Percentiles rank a stretch among this genome's conserved stretches.
Evolutionary conservation across 768 basidiomycete species (phyloP).

Genomic region (Mycena rosella): DNA sequence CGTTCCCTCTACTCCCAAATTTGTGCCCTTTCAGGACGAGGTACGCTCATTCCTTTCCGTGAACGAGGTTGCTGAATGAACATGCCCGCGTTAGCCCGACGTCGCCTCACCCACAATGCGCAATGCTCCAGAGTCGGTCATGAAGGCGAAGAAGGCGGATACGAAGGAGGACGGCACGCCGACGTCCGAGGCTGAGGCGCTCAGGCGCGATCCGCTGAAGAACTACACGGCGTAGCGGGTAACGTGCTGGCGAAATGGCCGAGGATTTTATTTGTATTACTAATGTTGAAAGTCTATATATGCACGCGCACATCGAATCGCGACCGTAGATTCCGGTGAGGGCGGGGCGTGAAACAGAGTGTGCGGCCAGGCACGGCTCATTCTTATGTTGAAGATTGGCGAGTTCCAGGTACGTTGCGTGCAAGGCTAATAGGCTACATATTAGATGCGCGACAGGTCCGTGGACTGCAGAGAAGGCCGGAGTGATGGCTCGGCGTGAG

Average conservation of each 20-base stretch:
- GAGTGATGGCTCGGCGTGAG: slow-evolving; percentile 18
- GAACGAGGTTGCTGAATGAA: slow-evolving; percentile 13
- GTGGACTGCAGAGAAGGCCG: slow-evolving; percentile 23
- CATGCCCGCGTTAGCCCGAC: slow-evolving; percentile 37
- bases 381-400: slow-evolving; percentile 15
- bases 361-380: slow-evolving; percentile 21
- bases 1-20: slow-evolving; percentile 65
- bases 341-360: slow-evolving; percentile 3
- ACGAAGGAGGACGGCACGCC: slow-evolving; percentile 53
- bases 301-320: slow-evolving; percentile 24
- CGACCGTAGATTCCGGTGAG: slow-evolving; percentile 11
- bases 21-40: slow-evolving; percentile 82
- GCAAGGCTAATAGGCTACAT: slow-evolving; percentile 28
- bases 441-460: slow-evolving; percentile 9
- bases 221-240: slow-evolving; percentile 61
- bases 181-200: slow-evolving; percentile 79
- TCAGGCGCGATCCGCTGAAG: slow-evolving; percentile 85
- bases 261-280: slow-evolving; percentile 29
- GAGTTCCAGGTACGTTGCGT: slow-evolving; percentile 4
- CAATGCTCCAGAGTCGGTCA: slow-evolving; percentile 66
- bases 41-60: slow-evolving; percentile 51
- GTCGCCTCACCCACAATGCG: slow-evolving; percentile 46
- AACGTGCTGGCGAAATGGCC: slow-evolving; percentile 5
- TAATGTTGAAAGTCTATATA: slow-evolving; percentile 29
- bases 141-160: slow-evolving; percentile 71